Base-by-base conservation (phyloP, 257 asterid genomes). In the Solanum chilense region DNA sequence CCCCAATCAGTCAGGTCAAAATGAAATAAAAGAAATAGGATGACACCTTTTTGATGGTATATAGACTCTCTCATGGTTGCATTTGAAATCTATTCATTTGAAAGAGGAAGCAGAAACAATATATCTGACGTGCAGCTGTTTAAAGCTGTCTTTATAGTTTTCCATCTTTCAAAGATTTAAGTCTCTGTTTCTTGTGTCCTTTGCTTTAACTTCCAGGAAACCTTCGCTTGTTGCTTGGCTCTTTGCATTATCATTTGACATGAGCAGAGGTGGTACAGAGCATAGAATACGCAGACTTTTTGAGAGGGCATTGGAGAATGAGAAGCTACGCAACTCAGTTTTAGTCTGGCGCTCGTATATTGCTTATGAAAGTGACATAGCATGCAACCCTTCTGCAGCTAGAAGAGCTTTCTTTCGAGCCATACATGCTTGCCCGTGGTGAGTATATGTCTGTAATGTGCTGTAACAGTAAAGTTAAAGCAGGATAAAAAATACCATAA, bases 351-450 rank as follows among this genome's bases (percentile, higher is more conserved):
- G 98, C 20, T 91, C 90, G 86, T 97, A 93, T 91, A 90, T 97
- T 62, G 95, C 93, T 84, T 97, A 92, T 44, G 99, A 97, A 92
- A 92, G 89, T 86, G 89, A 88, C 56, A 76, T 93, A 58, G 87
- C 94, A 11, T 81, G 93, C 92, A 91, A 96, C 84, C 52, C 87
- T 12, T 77, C 95, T 90, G 95, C 98, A 82, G 96, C 99, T 83
- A 94, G 96, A 92, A 93, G 96, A 91, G 96, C 93, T 60, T 96
- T 93, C 91, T 97, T 97, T 78, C 98, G 98, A 37, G 99, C 99
- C 5, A 93, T 95, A 85, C 99, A 97, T 66, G 98, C 99, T 76
- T 97, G 99, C 75, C 99, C 99, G 58, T 97, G 99, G 99, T 97
- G 92, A 80, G 91, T 58, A 80, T 16, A n/a, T 62, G 42, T 88